These are phyloP conservation scores for Epichloe elymi DNA, from an alignment of 2,329 filamentous ascomycete genomes.

Conservation along the genomic window DNA sequence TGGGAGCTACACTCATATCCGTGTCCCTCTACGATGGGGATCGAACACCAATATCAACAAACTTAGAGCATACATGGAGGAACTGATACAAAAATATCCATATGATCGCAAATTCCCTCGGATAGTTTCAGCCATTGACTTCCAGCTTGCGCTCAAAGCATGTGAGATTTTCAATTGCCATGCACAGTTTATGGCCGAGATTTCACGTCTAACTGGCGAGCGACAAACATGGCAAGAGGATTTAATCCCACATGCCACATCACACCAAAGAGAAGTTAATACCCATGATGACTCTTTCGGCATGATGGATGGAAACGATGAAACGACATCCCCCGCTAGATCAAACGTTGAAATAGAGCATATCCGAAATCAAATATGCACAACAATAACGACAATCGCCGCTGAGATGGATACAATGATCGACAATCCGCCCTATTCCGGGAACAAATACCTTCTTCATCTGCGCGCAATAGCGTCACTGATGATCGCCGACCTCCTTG, in stretches of 20 bases:
- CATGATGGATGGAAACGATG: neutral
- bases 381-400: conserved; percentile 48
- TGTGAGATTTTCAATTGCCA: conserved; percentile 69
- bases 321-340: neutral
- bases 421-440: conserved; percentile 55
- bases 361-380: conserved; percentile 38
- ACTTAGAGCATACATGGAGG: conserved; percentile 55
- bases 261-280: neutral
- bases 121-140: conserved; percentile 53
- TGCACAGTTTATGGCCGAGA: conserved; percentile 38
- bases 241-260: neutral
- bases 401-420: conserved; percentile 59
- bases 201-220: conserved; percentile 22
- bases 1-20: neutral
- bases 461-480: conserved; percentile 62
- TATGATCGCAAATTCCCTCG: conserved; percentile 49
- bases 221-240: conserved; percentile 5
- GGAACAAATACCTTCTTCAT: conserved; percentile 51
- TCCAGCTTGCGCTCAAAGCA: conserved; percentile 69
- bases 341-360: conserved; percentile 18
- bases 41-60: conserved; percentile 30
- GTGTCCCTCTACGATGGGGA: conserved; percentile 24
- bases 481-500: conserved; percentile 57
- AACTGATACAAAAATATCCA: conserved; percentile 63
- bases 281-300: neutral